Evolutionary conservation across 2,329 filamentous ascomycete species (phyloP).

Genomic region (Alternaria arborescens): DNA sequence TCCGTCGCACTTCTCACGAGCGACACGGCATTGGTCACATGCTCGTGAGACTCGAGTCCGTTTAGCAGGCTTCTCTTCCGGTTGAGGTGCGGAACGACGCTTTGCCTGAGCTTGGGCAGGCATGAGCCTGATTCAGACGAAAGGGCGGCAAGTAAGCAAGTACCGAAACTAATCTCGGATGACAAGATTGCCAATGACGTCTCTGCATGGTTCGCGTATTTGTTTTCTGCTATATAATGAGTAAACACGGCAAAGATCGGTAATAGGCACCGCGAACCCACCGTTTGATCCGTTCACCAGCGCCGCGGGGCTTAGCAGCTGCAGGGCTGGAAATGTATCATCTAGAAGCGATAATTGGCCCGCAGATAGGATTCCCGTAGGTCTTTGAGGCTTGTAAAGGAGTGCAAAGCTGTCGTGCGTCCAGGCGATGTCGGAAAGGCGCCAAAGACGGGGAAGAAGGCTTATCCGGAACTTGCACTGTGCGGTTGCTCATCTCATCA

Average conservation of each 20-base stretch:
- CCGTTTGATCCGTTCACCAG: slow-evolving; percentile 8
- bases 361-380: background rate
- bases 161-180: slow-evolving; percentile 6
- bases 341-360: background rate
- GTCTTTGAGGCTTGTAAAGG: background rate
- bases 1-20: slow-evolving; percentile 78
- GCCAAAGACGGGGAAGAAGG: slow-evolving; percentile 20
- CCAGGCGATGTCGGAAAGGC: slow-evolving; percentile 4
- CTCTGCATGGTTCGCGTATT: slow-evolving; percentile 10
- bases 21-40: slow-evolving; percentile 73
- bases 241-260: slow-evolving; percentile 6
- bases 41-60: slow-evolving; percentile 72
- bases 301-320: slow-evolving; percentile 8
- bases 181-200: slow-evolving; percentile 5
- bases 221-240: slow-evolving; percentile 3
- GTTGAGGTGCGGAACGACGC: slow-evolving; percentile 31
- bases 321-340: background rate
- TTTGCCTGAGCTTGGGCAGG: slow-evolving; percentile 37
- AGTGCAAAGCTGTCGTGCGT: slow-evolving; percentile 11
- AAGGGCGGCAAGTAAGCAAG: background rate
- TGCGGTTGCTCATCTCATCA: background rate
- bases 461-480: slow-evolving; percentile 18
- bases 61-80: slow-evolving; percentile 49
- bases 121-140: slow-evolving; percentile 27
- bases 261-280: slow-evolving; percentile 5